Evolutionary conservation across 768 basidiomycete genomes (phyloP), one percentile per base, ranked within the genome.

Genomic region (Boletus tomentosulus): DNA sequence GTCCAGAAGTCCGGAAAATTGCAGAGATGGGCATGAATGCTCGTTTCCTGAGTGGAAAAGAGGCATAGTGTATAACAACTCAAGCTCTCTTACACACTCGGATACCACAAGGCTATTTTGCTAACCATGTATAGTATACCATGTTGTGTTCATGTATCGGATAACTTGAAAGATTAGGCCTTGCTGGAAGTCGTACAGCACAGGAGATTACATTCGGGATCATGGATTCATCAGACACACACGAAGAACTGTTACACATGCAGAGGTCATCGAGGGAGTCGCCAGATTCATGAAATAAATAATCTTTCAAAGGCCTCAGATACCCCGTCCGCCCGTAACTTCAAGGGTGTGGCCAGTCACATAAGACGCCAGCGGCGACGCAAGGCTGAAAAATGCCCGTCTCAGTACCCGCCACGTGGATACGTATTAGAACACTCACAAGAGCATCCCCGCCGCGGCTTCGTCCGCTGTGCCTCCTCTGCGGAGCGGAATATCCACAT

Each of bases 301-400:
- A 4, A 19, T 28, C 25, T 10, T 41, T 37, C 19, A 19, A 19
- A 19, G 19, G 5, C 42, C 34, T 70, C 68, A 89, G 51, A 91
- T 90, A 35, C 88, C 88, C 50, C 77, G 76, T 39, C 91, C 91
- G 33, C 90, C 90, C 35, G 90, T 92, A 22, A 89, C 87, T 68
- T 91, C 89, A 50, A 92, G 74, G 15, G 88, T 91, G 70, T 92
- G 91, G 8, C 90, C 90, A 44, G 79, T 82, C 51, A 93, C 85
- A 64, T 88, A 93, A 3, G 85, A 82, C 13, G 89, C 86, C 24
- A 93, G 73, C 10, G 88, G 88, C 13, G 87, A 89, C 0, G 82
- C 83, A 57, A 92, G 75, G 79, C 87, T 89, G 25, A 59, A 56
- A 56, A 34, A 34, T 7, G 48, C 31, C 42, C 33, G 19, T 37